Evolutionary conservation across 371 early-diverging fungal genomes (phyloP).

Genomic region (Lichtheimia hyalospora): DNA sequence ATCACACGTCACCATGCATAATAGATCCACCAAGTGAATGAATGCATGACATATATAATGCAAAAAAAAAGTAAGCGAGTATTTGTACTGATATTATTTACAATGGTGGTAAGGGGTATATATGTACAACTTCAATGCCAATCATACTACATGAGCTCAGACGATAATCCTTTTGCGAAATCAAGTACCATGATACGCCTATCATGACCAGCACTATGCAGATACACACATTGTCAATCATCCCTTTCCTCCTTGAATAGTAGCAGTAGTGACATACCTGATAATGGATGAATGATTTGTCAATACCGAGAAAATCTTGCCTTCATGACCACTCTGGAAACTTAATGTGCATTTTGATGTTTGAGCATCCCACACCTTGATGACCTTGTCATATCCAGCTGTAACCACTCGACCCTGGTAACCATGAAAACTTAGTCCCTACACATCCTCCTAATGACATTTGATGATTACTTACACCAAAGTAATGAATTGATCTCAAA

Average conservation of each 20-base stretch:
- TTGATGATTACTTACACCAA: constrained; percentile 34
- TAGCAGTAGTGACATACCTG: constrained; percentile 28
- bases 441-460: not conserved
- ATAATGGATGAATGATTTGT: constrained; percentile 75
- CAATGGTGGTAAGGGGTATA: too few species aligned
- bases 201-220: constrained; percentile 52
- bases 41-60: too few species aligned
- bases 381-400: constrained; percentile 86
- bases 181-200: constrained; percentile 75
- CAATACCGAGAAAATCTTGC: constrained; percentile 93
- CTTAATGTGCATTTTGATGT: constrained; percentile 48
- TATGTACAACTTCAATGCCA: too few species aligned
- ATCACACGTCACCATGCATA: too few species aligned
- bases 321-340: constrained; percentile 74
- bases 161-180: constrained; percentile 35
- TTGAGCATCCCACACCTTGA: constrained; percentile 92
- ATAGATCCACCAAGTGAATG: too few species aligned
- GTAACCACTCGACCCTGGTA: constrained; percentile 39
- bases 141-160: not conserved
- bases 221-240: not conserved
- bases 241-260: too few species aligned
- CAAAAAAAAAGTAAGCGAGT: too few species aligned
- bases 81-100: too few species aligned
- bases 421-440: not conserved
- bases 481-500: constrained; percentile 86